A percentile compares a stretch with the other conserved stretches of the same genome.
These are phyloP conservation scores for Entomortierella lignicola DNA, from an alignment of 192 early-diverging fungal species.

Conservation along the genomic window DNA sequence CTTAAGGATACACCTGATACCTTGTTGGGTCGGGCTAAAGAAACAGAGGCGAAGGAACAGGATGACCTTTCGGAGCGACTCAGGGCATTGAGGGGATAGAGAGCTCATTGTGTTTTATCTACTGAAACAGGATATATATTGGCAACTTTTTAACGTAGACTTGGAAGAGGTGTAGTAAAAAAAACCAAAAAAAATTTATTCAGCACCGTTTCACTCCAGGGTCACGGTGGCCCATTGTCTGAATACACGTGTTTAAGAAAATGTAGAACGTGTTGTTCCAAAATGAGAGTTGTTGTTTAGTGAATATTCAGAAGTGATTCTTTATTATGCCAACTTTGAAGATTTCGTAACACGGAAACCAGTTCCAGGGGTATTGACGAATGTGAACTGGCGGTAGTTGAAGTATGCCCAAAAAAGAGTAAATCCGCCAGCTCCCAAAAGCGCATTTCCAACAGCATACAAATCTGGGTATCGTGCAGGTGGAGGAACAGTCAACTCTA, in stretches of 20 bases:
- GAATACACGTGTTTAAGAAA: no score
- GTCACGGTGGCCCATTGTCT: no score
- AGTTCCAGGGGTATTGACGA: conserved; percentile 32
- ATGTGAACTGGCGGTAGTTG: conserved; percentile 71
- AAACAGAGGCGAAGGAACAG: conserved; percentile 59
- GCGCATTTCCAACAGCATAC: conserved; percentile 83
- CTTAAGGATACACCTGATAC: conserved; percentile 67
- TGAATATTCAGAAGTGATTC: no score
- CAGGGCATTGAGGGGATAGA: conserved; percentile 59
- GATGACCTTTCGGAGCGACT: conserved; percentile 59
- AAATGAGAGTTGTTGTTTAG: no score
- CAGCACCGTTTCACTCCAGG: no score
- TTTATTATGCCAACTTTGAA: conserved; percentile 11
- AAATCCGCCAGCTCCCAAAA: conserved; percentile 78
- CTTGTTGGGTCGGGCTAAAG: conserved; percentile 54
- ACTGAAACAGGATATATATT: background rate
- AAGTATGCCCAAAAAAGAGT: conserved; percentile 74
- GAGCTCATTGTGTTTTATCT: no score
- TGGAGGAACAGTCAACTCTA: conserved; percentile 69
- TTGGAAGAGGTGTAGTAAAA: background rate
- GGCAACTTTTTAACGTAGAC: background rate
- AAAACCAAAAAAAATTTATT: no score
- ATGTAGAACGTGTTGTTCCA: no score
- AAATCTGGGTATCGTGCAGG: conserved; percentile 82
- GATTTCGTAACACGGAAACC: conserved; percentile 37